These are phyloP conservation scores for Amoebophrya sp. DNA, from an alignment of 169 alveolate species.

Conservation along the genomic window DNA sequence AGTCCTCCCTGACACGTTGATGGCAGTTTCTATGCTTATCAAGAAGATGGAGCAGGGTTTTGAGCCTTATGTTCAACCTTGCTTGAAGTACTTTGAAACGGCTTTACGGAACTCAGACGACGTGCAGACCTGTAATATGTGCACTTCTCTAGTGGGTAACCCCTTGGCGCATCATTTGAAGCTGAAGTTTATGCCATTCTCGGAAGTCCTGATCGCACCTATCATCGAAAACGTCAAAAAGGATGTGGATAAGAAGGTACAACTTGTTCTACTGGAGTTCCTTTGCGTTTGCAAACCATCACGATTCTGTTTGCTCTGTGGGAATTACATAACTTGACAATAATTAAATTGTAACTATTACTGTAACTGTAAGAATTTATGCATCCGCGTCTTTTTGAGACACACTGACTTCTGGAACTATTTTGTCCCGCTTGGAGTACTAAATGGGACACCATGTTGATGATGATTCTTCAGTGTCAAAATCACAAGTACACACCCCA, in stretches of 20 bases:
- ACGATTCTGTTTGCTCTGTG: too few species aligned
- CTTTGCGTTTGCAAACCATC: too few species aligned
- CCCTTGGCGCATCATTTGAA: background rate
- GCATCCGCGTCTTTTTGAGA: too few species aligned
- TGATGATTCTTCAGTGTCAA: too few species aligned
- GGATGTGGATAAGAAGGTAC: background rate
- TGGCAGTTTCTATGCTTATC: background rate
- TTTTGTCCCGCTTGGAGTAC: too few species aligned
- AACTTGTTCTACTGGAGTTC: too few species aligned
- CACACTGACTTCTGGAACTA: too few species aligned
- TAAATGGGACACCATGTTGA: too few species aligned
- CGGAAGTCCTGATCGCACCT: background rate
- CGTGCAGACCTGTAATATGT: slow-evolving; percentile 14
- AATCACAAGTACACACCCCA: background rate
- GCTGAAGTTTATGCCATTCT: background rate
- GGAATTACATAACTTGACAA: too few species aligned
- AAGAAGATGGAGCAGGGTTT: background rate
- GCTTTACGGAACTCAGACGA: background rate
- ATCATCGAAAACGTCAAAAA: background rate
- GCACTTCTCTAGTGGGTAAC: background rate
- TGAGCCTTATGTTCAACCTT: background rate
- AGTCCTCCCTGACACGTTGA: background rate
- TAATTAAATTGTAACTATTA: too few species aligned
- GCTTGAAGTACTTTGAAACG: background rate
- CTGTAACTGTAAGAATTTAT: too few species aligned